phyloP scores from a whole-genome alignment of 1,284 basidiomycete genomes.

The Sporisorium exsertum region DNA sequence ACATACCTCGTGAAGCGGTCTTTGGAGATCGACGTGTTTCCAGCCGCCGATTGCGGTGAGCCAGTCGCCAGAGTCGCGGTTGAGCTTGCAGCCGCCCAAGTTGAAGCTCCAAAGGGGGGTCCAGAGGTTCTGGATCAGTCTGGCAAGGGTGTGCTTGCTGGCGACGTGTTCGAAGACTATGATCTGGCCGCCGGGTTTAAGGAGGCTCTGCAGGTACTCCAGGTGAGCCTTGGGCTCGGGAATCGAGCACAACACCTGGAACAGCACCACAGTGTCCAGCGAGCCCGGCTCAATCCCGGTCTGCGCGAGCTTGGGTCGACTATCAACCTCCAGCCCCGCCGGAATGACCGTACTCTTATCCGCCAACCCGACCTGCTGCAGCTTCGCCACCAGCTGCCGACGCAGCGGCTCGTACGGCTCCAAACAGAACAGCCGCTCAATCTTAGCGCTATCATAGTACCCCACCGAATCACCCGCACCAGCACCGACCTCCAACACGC shows the following conservation, averaged over 20 bases:
- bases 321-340: slow-evolving; percentile 24
- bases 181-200: slow-evolving; percentile 57
- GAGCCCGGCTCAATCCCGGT: slow-evolving; percentile 33
- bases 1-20: slow-evolving; percentile 27
- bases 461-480: slow-evolving; percentile 46
- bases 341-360: slow-evolving; percentile 46
- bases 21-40: slow-evolving; percentile 45
- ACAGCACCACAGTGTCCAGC: slow-evolving; percentile 59
- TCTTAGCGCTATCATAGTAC: slow-evolving; percentile 49
- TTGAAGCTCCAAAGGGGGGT: slow-evolving; percentile 45
- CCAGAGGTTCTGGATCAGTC: slow-evolving; percentile 39
- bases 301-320: slow-evolving; percentile 13
- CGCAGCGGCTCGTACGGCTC: slow-evolving; percentile 53
- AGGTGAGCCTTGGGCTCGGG: slow-evolving; percentile 52
- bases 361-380: slow-evolving; percentile 14
- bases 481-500: slow-evolving; percentile 57
- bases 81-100: slow-evolving; percentile 49
- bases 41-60: slow-evolving; percentile 47
- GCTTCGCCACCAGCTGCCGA: slow-evolving; percentile 19
- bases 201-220: slow-evolving; percentile 38
- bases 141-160: slow-evolving; percentile 32
- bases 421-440: slow-evolving; percentile 39
- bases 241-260: slow-evolving; percentile 61
- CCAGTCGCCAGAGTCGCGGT: slow-evolving; percentile 43
- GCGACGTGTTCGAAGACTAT: slow-evolving; percentile 60